A percentile compares a stretch with the other conserved stretches of the same genome.
These are phyloP conservation scores for Trametes maxima DNA, from an alignment of 768 basidiomycete species.

Conservation along the genomic window DNA sequence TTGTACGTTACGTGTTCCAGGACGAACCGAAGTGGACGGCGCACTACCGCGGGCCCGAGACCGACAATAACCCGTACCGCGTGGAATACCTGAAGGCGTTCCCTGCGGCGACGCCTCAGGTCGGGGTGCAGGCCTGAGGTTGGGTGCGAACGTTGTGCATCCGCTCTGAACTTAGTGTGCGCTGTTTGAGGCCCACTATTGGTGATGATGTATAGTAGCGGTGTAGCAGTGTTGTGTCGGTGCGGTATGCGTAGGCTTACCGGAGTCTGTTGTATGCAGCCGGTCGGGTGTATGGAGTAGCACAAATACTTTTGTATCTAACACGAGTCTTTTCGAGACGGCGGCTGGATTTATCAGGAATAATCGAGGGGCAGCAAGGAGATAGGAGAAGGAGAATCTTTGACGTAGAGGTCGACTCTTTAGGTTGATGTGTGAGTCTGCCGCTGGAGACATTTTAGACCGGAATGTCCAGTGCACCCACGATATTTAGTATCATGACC, in stretches of 20 bases:
- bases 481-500: too few species aligned
- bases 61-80: slow-evolving; percentile 67
- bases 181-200: too few species aligned
- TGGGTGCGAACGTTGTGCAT: neutral
- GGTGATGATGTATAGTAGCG: neutral
- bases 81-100: slow-evolving; percentile 60
- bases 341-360: too few species aligned
- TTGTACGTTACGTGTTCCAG: slow-evolving; percentile 39
- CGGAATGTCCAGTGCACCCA: neutral
- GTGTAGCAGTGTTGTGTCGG: neutral
- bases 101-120: neutral
- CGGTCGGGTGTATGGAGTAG: too few species aligned
- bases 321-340: too few species aligned
- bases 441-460: neutral
- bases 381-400: too few species aligned
- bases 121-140: neutral
- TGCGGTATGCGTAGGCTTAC: too few species aligned
- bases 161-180: neutral
- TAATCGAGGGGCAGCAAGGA: too few species aligned
- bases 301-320: too few species aligned
- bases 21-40: slow-evolving; percentile 93
- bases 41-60: slow-evolving; percentile 60
- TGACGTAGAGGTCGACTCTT: too few species aligned
- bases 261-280: too few species aligned
- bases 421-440: too few species aligned